These are phyloP conservation scores for Ganoderma leucocontextum DNA, from an alignment of 1,284 basidiomycete species.

Conservation along the genomic window DNA sequence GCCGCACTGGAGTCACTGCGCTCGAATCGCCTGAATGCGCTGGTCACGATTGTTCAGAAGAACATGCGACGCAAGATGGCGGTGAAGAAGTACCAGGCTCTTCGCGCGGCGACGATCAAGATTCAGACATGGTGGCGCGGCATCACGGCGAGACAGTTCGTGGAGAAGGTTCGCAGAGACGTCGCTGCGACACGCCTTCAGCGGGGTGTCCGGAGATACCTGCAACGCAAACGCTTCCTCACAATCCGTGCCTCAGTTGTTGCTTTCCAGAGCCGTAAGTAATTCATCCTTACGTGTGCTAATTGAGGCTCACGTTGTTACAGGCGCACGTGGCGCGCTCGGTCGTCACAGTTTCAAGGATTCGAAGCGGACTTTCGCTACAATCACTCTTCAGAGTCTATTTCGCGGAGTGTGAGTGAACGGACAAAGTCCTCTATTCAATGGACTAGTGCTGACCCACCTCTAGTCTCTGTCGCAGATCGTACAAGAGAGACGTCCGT, in stretches of 20 bases:
- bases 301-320: slow-evolving; percentile 17
- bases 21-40: slow-evolving; percentile 85
- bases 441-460: slow-evolving; percentile 19
- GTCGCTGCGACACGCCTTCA: slow-evolving; percentile 85
- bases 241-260: slow-evolving; percentile 72
- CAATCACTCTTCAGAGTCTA: slow-evolving; percentile 84
- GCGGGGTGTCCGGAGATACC: slow-evolving; percentile 71
- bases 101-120: slow-evolving; percentile 80
- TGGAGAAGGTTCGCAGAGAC: slow-evolving; percentile 76
- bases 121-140: slow-evolving; percentile 97
- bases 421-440: slow-evolving; percentile 15
- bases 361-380: slow-evolving; percentile 71
- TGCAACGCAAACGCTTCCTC: slow-evolving; percentile 79
- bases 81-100: slow-evolving; percentile 79
- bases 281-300: slow-evolving; percentile 2
- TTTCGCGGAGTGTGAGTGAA: slow-evolving; percentile 84
- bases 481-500: slow-evolving; percentile 71
- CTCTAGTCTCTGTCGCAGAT: slow-evolving; percentile 69
- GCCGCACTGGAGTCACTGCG: slow-evolving; percentile 95
- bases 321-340: slow-evolving; percentile 85
- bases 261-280: slow-evolving; percentile 88
- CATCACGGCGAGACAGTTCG: slow-evolving; percentile 78
- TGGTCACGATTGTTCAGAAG: slow-evolving; percentile 97
- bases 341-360: slow-evolving; percentile 75
- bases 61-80: slow-evolving; percentile 91